Conservation (phyloP, 192 early-diverging fungal genomes). For the Physocladia obscura region DNA sequence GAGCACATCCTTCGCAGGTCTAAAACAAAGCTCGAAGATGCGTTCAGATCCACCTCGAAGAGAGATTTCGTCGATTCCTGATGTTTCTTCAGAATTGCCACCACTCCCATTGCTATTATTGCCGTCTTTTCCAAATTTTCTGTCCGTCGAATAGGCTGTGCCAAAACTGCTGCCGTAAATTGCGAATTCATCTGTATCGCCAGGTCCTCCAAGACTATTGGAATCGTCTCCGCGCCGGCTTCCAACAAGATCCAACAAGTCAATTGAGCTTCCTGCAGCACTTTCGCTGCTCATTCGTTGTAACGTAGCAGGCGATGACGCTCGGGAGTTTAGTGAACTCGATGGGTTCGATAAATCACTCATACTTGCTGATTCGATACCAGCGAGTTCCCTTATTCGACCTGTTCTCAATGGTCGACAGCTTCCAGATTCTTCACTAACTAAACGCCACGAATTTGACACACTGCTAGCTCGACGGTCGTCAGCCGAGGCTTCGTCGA, state of each 20-base stretch:
- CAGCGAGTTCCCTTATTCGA: conserved; percentile 24
- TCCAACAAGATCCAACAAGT: conserved; percentile 9
- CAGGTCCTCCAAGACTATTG: background rate
- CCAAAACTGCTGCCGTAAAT: conserved; percentile 23
- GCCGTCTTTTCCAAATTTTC: conserved; percentile 11
- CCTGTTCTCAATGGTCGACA: background rate
- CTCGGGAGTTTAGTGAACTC: conserved; percentile 25
- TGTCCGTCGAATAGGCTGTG: background rate
- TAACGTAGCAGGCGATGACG: conserved; percentile 18
- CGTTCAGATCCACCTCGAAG: conserved; percentile 82
- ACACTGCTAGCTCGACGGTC: background rate
- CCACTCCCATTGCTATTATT: too few species aligned
- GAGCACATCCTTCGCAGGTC: conserved; percentile 60
- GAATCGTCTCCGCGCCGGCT: background rate
- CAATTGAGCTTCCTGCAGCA: conserved; percentile 15
- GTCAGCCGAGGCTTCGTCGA: background rate
- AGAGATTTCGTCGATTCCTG: conserved; percentile 83
- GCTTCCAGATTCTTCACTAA: background rate
- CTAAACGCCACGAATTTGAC: background rate
- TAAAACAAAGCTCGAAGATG: conserved; percentile 76
- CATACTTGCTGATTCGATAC: conserved; percentile 26
- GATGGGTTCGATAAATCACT: conserved; percentile 52
- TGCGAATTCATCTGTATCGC: background rate
- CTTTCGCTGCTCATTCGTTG: conserved; percentile 12
- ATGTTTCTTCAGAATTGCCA: conserved; percentile 58